Percentiles rank a stretch among this genome's conserved stretches.
phyloP scores from a whole-genome alignment of 768 basidiomycete genomes.

The Paxillus ammoniavirescens region DNA sequence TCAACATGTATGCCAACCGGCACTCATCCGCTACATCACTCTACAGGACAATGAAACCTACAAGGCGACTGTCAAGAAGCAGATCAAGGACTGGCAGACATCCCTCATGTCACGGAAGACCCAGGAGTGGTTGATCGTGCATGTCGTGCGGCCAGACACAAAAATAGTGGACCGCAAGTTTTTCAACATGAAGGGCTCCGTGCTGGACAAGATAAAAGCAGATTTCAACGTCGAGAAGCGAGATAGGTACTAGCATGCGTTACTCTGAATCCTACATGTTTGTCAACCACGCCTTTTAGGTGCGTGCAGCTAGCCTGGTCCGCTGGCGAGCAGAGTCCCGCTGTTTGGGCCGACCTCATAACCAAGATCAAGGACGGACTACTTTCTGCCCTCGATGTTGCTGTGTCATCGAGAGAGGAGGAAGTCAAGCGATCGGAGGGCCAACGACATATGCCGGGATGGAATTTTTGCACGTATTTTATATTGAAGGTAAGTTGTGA shows the following conservation, averaged over 20 bases:
- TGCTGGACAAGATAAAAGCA: constrained; percentile 85
- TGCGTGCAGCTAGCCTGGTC: constrained; percentile 83
- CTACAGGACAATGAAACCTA: constrained; percentile 69
- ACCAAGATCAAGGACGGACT: constrained; percentile 90
- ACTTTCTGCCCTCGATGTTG: constrained; percentile 78
- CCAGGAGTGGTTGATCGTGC: constrained; percentile 92
- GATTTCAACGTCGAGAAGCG: constrained; percentile 91
- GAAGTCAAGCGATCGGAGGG: constrained; percentile 88
- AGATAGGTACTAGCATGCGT: constrained; percentile 54
- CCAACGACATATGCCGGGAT: constrained; percentile 90
- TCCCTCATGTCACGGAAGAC: constrained; percentile 64
- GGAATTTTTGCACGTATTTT: constrained; percentile 99
- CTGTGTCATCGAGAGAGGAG: constrained; percentile 79
- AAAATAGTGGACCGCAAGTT: constrained; percentile 59
- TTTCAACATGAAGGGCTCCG: constrained; percentile 81
- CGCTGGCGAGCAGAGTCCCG: constrained; percentile 66
- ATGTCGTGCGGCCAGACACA: constrained; percentile 74
- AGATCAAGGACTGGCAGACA: constrained; percentile 91
- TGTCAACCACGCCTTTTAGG: constrained; percentile 39
- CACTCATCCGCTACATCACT: constrained; percentile 8
- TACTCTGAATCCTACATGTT: constrained; percentile 2
- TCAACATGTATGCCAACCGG: not conserved
- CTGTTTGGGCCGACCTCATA: constrained; percentile 84
- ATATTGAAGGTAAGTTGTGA: constrained; percentile 75
- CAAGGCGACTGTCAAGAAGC: constrained; percentile 70